phyloP scores from a whole-genome alignment of 2,329 filamentous ascomycete genomes.

The Sporothrix protearum region DNA sequence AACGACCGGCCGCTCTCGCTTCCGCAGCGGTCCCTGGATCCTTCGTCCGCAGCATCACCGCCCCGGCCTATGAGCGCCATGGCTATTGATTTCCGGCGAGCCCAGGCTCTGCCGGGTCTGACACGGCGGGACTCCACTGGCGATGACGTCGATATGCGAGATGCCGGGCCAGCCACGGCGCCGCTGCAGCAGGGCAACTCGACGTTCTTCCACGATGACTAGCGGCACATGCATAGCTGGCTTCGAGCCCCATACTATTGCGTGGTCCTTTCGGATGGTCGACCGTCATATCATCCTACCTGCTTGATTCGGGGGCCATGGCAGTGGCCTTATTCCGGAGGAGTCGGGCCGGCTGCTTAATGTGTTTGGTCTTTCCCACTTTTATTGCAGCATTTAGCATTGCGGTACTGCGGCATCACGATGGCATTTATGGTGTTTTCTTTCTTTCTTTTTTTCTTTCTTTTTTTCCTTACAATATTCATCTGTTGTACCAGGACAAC shows the following conservation, averaged over 20 bases:
- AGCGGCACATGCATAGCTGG: slow-evolving; percentile 16
- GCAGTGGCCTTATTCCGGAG: background rate
- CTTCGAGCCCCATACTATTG: slow-evolving; percentile 18
- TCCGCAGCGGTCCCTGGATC: slow-evolving; percentile 46
- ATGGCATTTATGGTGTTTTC: slow-evolving; percentile 3
- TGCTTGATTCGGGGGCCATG: background rate
- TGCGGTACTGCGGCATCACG: background rate
- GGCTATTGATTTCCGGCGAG: slow-evolving; percentile 43
- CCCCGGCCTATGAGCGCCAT: slow-evolving; percentile 52
- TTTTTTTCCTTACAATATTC: too few species aligned
- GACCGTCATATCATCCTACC: background rate
- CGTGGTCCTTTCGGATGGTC: background rate
- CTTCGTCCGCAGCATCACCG: slow-evolving; percentile 35
- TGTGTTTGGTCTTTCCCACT: background rate
- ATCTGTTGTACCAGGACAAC: background rate
- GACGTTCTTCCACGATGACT: slow-evolving; percentile 49
- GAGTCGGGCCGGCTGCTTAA: background rate
- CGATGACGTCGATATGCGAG: slow-evolving; percentile 55
- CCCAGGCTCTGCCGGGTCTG: slow-evolving; percentile 35
- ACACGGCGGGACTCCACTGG: slow-evolving; percentile 37
- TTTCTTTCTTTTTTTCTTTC: background rate
- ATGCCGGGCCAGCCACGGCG: slow-evolving; percentile 54
- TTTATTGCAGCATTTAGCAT: background rate
- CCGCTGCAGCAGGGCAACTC: slow-evolving; percentile 47
- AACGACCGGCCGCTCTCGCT: slow-evolving; percentile 52